Evolutionary conservation across 805 yeast species (phyloP).

Genomic region (Candida endomychidarum): DNA sequence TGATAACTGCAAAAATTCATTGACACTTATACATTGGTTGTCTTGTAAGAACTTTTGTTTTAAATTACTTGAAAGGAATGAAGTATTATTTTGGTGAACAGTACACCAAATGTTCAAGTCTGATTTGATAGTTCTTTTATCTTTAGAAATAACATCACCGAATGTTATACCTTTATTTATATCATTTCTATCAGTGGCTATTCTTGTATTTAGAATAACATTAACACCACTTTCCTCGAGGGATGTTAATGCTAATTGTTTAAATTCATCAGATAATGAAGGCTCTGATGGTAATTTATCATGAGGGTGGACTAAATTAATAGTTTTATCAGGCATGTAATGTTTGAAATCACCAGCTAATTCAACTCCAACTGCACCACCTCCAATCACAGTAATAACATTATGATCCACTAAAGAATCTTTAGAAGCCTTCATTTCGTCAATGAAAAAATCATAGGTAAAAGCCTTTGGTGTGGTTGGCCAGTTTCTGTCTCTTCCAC

Average conservation of each 20-base stretch:
- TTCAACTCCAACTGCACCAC: slow-evolving; percentile 46
- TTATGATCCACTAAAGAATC: slow-evolving; percentile 32
- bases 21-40: slow-evolving; percentile 31
- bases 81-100: slow-evolving; percentile 32
- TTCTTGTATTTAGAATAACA: slow-evolving; percentile 30
- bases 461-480: slow-evolving; percentile 53
- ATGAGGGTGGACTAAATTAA: slow-evolving; percentile 42
- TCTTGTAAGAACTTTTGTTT: slow-evolving; percentile 24
- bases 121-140: slow-evolving; percentile 27
- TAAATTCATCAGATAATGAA: slow-evolving; percentile 28
- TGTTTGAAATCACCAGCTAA: slow-evolving; percentile 42
- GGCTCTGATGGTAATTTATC: slow-evolving; percentile 38
- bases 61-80: slow-evolving; percentile 23
- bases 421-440: slow-evolving; percentile 42
- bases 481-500: slow-evolving; percentile 54
- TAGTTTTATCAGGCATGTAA: slow-evolving; percentile 30
- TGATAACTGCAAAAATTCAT: slow-evolving; percentile 36
- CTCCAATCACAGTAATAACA: slow-evolving; percentile 44
- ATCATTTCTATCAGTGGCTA: slow-evolving; percentile 14
- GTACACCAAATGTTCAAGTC: slow-evolving; percentile 38
- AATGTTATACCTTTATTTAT: slow-evolving; percentile 20
- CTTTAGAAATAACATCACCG: slow-evolving; percentile 29
- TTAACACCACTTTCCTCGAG: slow-evolving; percentile 29
- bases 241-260: slow-evolving; percentile 25
- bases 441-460: slow-evolving; percentile 33